phyloP scores from a whole-genome alignment of 2,329 filamentous ascomycete species.

The Triangularia setosa region DNA sequence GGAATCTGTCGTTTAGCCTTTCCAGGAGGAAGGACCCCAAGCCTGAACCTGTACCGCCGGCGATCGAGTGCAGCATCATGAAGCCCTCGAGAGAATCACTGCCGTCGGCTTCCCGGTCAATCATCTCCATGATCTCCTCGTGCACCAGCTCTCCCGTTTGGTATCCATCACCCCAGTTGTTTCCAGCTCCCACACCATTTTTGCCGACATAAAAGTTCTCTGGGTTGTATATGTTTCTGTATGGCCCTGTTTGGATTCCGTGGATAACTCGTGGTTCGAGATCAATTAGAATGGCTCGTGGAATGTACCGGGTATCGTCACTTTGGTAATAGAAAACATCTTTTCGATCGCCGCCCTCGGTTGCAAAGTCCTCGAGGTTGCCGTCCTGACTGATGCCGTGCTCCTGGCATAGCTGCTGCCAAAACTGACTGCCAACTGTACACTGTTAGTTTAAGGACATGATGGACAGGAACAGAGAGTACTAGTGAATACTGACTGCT shows the following conservation, averaged over 20 bases:
- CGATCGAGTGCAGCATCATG: constrained; percentile 98
- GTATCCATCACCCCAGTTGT: constrained; percentile 98
- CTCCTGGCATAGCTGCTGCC: constrained; percentile 97
- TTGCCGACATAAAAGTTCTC: constrained; percentile 98
- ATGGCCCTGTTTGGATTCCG: constrained; percentile 85
- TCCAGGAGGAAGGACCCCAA: constrained; percentile 92
- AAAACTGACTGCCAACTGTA: constrained; percentile 92
- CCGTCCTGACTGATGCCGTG: constrained; percentile 97
- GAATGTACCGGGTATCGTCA: constrained; percentile 97
- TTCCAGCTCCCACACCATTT: constrained; percentile 87
- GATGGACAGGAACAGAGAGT: not conserved
- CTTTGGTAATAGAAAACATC: constrained; percentile 99
- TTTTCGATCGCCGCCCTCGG: constrained; percentile 94
- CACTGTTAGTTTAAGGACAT: constrained; percentile 19
- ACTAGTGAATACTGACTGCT: constrained; percentile 67
- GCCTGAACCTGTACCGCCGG: constrained; percentile 94
- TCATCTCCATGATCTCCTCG: constrained; percentile 99
- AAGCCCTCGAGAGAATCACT: constrained; percentile 97
- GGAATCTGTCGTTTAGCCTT: constrained; percentile 92
- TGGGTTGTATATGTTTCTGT: constrained; percentile 98
- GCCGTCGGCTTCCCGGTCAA: constrained; percentile 95
- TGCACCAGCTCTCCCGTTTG: constrained; percentile 86
- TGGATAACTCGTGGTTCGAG: constrained; percentile 91
- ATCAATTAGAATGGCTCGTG: constrained; percentile 90
- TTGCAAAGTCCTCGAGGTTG: constrained; percentile 96